Evolutionary conservation across 352 stramenopile genomes (phyloP).

Genomic region (Globisporangium lucens): DNA sequence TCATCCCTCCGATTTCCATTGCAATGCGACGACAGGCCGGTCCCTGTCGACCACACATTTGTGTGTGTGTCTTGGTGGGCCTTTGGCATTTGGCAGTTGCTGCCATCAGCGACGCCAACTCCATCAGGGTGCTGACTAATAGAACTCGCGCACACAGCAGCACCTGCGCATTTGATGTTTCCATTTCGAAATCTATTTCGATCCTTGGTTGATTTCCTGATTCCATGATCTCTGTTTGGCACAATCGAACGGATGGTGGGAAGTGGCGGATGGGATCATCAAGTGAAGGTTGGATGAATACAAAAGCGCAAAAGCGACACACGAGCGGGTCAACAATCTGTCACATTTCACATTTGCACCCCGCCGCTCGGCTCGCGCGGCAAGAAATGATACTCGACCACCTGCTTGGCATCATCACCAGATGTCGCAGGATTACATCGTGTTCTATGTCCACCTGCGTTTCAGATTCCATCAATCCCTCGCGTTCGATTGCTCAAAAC

Average conservation of each 20-base stretch:
- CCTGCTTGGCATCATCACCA: not conserved
- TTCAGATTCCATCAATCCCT: slow-evolving; percentile 10
- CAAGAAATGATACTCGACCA: slow-evolving; percentile 9
- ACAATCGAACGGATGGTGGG: not conserved
- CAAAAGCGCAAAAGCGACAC: not conserved
- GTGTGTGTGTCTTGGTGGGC: not conserved
- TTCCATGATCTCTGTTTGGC: not conserved
- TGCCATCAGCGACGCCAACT: not conserved
- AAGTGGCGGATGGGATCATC: not conserved
- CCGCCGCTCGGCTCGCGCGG: not conserved
- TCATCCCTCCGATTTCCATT: not conserved
- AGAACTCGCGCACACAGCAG: not conserved
- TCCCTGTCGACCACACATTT: slow-evolving; percentile 2
- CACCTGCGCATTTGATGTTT: not conserved
- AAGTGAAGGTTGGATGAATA: not conserved
- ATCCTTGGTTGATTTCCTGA: not conserved
- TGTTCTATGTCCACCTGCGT: slow-evolving; percentile 3
- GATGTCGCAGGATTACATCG: slow-evolving; percentile 8
- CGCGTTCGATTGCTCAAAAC: not conserved
- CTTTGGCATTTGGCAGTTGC: not conserved
- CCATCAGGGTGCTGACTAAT: not conserved
- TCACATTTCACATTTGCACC: too few species aligned
- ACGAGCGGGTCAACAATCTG: not conserved
- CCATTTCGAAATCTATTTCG: not conserved
- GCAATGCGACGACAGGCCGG: slow-evolving; percentile 3